Conservation (phyloP, 345 rosid genomes). For the Syzygium aromaticum region DNA sequence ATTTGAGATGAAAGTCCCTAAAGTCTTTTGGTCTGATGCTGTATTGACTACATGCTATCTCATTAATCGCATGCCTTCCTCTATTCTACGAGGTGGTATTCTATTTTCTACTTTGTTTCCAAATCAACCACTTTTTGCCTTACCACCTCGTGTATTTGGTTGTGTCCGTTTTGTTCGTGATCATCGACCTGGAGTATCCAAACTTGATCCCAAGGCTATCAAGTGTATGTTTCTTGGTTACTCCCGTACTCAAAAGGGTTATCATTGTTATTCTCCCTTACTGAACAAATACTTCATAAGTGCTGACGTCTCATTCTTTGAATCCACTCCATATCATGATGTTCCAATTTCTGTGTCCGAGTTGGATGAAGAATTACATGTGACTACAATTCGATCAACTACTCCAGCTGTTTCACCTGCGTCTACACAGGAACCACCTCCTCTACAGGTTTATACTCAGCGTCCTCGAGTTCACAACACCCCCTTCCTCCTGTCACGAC, state of each 20-base stretch:
- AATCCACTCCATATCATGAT: not conserved
- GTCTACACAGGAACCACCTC: too few relatives aligned
- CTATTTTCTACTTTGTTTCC: not conserved
- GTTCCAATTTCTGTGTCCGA: not conserved
- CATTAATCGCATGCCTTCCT: not conserved
- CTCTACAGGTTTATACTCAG: not conserved
- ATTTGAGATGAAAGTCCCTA: not conserved
- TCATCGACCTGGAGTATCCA: not conserved
- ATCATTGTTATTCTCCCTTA: not conserved
- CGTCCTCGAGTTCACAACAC: not conserved
- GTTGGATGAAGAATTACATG: too few relatives aligned
- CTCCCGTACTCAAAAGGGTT: not conserved
- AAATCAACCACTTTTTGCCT: too few relatives aligned
- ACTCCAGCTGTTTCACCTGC: too few relatives aligned
- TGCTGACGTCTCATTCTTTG: not conserved
- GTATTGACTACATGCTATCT: too few relatives aligned
- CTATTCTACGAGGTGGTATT: not conserved
- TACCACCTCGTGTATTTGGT: too few relatives aligned
- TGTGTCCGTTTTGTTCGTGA: not conserved
- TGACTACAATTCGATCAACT: too few relatives aligned
- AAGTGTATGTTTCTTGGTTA: not conserved
- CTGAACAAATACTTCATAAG: not conserved
- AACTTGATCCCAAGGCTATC: not conserved
- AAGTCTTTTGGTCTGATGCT: too few relatives aligned
- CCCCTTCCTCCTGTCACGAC: not conserved